Percentiles rank a stretch among this genome's conserved stretches.
phyloP scores from a whole-genome alignment of 352 stramenopile genomes.

The Saprolegnia parasitica region DNA sequence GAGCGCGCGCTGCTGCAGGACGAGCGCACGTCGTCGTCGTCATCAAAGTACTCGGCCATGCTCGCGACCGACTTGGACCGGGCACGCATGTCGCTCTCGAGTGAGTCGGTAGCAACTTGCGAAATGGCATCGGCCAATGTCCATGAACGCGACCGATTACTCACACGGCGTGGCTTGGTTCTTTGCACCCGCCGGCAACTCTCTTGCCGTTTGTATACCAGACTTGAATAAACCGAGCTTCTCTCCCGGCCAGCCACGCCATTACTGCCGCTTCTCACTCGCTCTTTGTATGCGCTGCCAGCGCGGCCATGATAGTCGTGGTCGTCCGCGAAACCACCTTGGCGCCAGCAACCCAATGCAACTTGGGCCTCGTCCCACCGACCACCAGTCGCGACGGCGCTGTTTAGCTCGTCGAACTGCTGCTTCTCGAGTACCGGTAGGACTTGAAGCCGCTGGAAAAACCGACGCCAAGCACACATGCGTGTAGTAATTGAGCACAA shows the following conservation, averaged over 20 bases:
- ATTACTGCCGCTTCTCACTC: not conserved
- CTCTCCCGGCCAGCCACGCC: not conserved
- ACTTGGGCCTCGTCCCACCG: no score
- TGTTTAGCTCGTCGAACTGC: no score
- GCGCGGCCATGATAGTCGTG: not conserved
- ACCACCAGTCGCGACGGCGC: no score
- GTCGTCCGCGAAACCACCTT: not conserved
- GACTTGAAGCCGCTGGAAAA: no score
- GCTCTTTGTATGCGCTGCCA: not conserved
- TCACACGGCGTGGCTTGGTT: not conserved
- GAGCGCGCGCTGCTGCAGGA: constrained; percentile 39
- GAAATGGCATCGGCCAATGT: constrained; percentile 15
- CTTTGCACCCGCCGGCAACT: no score
- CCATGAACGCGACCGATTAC: constrained; percentile 1
- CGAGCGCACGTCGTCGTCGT: constrained; percentile 40
- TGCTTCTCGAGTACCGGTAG: no score
- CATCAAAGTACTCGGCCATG: constrained; percentile 68
- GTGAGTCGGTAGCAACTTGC: not conserved
- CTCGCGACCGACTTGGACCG: constrained; percentile 69
- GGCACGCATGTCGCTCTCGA: constrained; percentile 44
- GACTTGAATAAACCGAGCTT: not conserved
- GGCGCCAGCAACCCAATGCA: no score
- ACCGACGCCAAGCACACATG: no score
- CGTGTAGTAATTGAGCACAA: no score
- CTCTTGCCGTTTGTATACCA: not conserved